Evolutionary conservation across 2,329 filamentous ascomycete genomes (phyloP).

Genomic region (Hymenoscyphus linearis): DNA sequence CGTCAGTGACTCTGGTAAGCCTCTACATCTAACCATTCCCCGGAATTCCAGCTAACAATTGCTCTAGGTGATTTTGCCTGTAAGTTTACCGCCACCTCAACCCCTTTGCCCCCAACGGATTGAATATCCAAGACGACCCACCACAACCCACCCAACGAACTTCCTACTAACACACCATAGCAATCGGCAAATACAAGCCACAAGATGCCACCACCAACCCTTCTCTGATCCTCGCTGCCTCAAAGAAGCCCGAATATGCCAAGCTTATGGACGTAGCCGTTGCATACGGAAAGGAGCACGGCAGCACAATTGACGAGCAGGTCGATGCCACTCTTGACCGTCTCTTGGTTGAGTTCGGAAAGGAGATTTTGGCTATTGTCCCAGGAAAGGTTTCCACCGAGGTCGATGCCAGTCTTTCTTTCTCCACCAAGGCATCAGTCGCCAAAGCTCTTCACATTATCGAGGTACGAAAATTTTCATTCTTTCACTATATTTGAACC

Average conservation of each 20-base stretch:
- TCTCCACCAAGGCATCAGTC: constrained; percentile 87
- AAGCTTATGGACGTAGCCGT: constrained; percentile 84
- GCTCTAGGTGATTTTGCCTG: constrained; percentile 69
- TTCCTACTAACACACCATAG: constrained; percentile 38
- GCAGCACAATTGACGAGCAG: constrained; percentile 67
- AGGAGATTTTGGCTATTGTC: constrained; percentile 93
- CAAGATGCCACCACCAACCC: constrained; percentile 99
- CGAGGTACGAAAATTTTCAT: constrained; percentile 58
- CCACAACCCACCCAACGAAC: background rate
- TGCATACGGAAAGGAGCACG: constrained; percentile 75
- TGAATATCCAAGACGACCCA: background rate
- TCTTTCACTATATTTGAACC: background rate
- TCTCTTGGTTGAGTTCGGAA: constrained; percentile 96
- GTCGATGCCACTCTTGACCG: constrained; percentile 87
- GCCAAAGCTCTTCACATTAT: constrained; percentile 97
- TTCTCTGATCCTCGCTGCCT: constrained; percentile 93
- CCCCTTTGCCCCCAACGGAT: background rate
- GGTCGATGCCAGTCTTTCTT: constrained; percentile 93
- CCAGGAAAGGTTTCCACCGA: constrained; percentile 99
- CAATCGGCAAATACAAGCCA: constrained; percentile 99
- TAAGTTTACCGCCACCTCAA: constrained; percentile 42
- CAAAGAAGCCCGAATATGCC: constrained; percentile 96
- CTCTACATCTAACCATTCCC: constrained; percentile 3
- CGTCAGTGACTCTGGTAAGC: constrained; percentile 90
- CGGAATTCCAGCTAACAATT: constrained; percentile 18